Conservation (phyloP, 345 rosid genomes). For the Lagerstroemia speciosa region DNA sequence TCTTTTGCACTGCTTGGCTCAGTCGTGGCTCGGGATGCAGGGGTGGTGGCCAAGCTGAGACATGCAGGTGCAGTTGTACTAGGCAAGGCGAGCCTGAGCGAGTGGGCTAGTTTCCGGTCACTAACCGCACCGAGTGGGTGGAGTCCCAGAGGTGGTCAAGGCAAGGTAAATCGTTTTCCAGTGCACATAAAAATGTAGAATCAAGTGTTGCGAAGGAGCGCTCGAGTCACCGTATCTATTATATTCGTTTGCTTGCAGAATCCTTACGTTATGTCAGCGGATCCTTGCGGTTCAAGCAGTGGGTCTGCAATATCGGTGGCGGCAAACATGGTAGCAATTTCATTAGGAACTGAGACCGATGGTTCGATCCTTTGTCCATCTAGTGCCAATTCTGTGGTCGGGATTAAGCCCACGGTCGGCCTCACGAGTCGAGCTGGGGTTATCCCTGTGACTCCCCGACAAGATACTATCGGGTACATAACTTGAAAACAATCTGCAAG, state of each 20-base stretch:
- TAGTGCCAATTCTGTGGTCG: constrained; percentile 47
- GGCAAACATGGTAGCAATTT: constrained; percentile 27
- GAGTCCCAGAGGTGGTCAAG: constrained; percentile 43
- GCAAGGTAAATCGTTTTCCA: constrained; percentile 23
- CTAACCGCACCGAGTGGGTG: constrained; percentile 24
- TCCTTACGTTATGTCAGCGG: constrained; percentile 16
- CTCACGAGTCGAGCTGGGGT: constrained; percentile 79
- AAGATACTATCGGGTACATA: constrained; percentile 53
- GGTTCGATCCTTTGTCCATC: constrained; percentile 69
- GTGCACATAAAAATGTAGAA: neutral
- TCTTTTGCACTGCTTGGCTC: constrained; percentile 37
- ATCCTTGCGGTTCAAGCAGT: constrained; percentile 17
- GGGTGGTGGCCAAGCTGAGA: constrained; percentile 38
- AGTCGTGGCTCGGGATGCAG: constrained; percentile 34
- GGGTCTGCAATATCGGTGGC: constrained; percentile 15
- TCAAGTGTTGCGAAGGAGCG: neutral
- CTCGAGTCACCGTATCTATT: too few species aligned
- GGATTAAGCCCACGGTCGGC: constrained; percentile 68
- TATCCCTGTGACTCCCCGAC: constrained; percentile 52
- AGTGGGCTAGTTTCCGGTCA: constrained; percentile 38
- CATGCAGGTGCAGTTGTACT: constrained; percentile 41
- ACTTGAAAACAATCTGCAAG: neutral
- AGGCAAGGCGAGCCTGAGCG: constrained; percentile 53
- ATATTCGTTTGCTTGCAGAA: constrained; percentile 11
- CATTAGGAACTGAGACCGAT: constrained; percentile 69